Conservation (phyloP, 192 early-diverging fungal genomes). For the Martensiomyces pterosporus region DNA sequence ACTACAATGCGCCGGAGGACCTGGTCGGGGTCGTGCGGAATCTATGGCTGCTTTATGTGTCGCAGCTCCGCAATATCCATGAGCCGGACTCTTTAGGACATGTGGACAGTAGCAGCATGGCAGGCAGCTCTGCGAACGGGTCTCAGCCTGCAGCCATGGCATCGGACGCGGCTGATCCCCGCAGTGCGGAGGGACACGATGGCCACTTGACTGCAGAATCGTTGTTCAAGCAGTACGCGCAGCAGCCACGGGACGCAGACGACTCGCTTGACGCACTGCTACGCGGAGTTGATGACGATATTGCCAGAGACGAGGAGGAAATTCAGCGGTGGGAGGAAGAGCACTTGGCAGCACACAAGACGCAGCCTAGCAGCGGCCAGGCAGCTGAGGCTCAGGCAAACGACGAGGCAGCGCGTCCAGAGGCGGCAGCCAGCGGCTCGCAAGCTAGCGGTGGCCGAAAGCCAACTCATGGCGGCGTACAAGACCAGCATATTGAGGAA, state of each 20-base stretch:
- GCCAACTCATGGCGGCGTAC: too few relatives aligned
- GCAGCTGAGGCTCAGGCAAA: too few relatives aligned
- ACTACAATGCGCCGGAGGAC: constrained; percentile 23
- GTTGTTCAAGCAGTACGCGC: constrained; percentile 14
- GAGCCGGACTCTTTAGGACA: neutral
- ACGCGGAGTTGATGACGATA: constrained; percentile 35
- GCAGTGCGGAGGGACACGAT: neutral
- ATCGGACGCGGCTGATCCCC: neutral
- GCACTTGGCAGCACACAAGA: too few relatives aligned
- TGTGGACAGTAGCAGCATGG: too few relatives aligned
- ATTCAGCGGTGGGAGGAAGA: constrained; percentile 22
- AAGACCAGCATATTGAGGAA: constrained; percentile 12
- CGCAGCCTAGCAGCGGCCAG: neutral
- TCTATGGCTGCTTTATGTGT: constrained; percentile 41
- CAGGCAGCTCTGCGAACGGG: too few relatives aligned
- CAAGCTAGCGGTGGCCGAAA: neutral
- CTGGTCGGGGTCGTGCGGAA: constrained; percentile 16
- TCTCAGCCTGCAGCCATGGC: too few relatives aligned
- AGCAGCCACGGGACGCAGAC: too few relatives aligned
- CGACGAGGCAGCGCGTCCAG: too few relatives aligned
- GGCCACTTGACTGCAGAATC: constrained; percentile 1
- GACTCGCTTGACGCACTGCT: constrained; percentile 35
- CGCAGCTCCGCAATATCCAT: constrained; percentile 17
- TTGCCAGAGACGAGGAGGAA: constrained; percentile 34
- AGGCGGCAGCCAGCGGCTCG: too few relatives aligned